Base-by-base conservation (phyloP, 768 basidiomycete species). In the Dentipellis fragilis region DNA sequence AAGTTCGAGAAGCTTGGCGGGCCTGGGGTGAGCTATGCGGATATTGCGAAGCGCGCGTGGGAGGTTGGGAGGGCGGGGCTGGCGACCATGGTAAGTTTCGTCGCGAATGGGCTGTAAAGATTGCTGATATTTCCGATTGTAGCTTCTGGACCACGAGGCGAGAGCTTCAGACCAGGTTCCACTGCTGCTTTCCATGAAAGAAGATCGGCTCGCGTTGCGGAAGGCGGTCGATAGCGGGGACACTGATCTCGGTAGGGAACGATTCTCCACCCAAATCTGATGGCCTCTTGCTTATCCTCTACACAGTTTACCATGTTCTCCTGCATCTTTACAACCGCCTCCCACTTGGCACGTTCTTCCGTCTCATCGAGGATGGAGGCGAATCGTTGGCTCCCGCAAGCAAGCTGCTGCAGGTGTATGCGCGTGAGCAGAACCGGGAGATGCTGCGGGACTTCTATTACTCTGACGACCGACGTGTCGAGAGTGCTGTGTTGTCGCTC, bases 361-460 rank as follows among this genome's bases (percentile, higher is more conserved):
- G 86, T 16, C 76, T 97, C 21, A 83, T 99, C 49, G 93, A 98
- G 69, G 93, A 94, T 51, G 89, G 91, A 11, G 91, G 93, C 2
- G 75, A 83, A 37, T 70, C 73, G 45, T 78, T 95, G 8, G 79
- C 77, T 3, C 82, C 80, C n/a, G 92, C 91, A 0, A 83, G 83
- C 60, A 83, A 77, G 57, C 71, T 96, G 3, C 76, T 95, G 47
- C 89, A 95, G 67, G 90, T 94, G 0, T 95, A 94, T 66, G 92
- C 90, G 0, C 74, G 88, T 39, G 89, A 93, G 66, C 92, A 92
- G 64, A 89, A 95, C 66, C 76, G 88, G 51, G 90, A 91, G 59
- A 87, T 98, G 82, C 73, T 98, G 7, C 77, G 93, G 14, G 93
- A 99, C 67, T 98, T 94, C 70, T 98, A 93, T 69, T 99, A 95